A percentile compares a stretch with the other conserved stretches of the same genome.
phyloP scores from a whole-genome alignment of 192 early-diverging fungal species.

The Backusella parvicylindrica region DNA sequence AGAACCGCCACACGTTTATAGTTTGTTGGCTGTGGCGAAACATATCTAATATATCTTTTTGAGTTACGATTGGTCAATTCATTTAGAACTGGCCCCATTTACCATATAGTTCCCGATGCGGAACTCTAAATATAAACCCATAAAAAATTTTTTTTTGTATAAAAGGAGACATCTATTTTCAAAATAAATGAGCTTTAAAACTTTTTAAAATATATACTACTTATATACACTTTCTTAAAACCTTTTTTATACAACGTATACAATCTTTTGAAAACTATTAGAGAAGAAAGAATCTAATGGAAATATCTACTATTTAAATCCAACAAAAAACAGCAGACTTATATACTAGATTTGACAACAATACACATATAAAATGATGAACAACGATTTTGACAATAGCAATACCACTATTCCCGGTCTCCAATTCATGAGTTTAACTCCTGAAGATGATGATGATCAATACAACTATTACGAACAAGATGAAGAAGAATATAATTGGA shows the following conservation, averaged over 20 bases:
- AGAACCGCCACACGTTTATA: not conserved
- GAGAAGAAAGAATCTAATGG: not conserved
- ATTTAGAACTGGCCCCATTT: not conserved
- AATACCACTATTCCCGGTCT: not conserved
- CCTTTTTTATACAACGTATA: not conserved
- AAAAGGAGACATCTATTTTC: not conserved
- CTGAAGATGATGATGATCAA: constrained; percentile 6
- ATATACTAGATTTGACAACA: not conserved
- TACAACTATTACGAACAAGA: not conserved
- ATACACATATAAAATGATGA: not conserved
- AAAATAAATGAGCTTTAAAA: not conserved
- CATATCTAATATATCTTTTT: not conserved
- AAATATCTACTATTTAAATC: not conserved
- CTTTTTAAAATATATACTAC: not conserved
- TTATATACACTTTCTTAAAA: not conserved
- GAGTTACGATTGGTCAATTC: not conserved
- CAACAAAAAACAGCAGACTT: not conserved
- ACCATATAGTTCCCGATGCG: not conserved
- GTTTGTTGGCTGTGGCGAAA: not conserved
- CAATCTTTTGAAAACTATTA: not conserved
- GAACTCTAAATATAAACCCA: not conserved
- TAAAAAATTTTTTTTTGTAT: not conserved
- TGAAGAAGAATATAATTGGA: constrained; percentile 9
- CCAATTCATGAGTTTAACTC: constrained; percentile 6
- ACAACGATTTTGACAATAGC: not conserved